Evolutionary conservation across 768 basidiomycete genomes (phyloP).

Genomic region (Baorangia bicolor): DNA sequence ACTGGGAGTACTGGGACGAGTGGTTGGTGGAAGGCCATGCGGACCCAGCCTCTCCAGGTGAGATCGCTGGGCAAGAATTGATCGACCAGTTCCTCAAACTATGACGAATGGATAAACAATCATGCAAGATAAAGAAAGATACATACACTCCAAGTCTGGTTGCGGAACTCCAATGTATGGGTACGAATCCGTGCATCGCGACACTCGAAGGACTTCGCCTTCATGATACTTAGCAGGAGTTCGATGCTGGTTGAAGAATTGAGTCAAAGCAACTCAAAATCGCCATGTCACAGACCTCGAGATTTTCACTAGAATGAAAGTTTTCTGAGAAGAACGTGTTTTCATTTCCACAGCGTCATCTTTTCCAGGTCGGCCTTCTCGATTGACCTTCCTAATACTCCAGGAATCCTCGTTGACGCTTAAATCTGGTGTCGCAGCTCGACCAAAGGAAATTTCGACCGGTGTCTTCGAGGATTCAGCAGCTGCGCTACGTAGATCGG

Average conservation of each 20-base stretch:
- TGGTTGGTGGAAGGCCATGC: constrained; percentile 80
- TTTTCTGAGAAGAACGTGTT: constrained; percentile 76
- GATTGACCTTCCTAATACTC: constrained; percentile 15
- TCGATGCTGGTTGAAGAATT: constrained; percentile 49
- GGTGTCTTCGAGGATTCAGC: constrained; percentile 33
- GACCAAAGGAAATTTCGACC: constrained; percentile 7
- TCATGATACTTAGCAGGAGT: constrained; percentile 73
- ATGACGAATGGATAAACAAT: constrained; percentile 3
- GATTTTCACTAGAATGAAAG: constrained; percentile 76
- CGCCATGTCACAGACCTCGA: constrained; percentile 48
- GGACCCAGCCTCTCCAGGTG: constrained; percentile 80
- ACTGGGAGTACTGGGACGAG: constrained; percentile 76
- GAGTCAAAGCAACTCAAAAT: constrained; percentile 15
- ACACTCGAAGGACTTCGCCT: constrained; percentile 83
- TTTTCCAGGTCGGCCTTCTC: constrained; percentile 24
- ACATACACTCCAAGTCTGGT: constrained; percentile 80
- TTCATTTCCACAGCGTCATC: constrained; percentile 82
- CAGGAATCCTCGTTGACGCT: constrained; percentile 22
- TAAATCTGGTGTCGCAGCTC: constrained; percentile 15
- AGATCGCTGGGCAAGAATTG: constrained; percentile 78
- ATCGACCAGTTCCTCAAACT: constrained; percentile 80
- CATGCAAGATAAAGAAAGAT: neutral
- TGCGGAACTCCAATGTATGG: constrained; percentile 76
- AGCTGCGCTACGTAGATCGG: constrained; percentile 55
- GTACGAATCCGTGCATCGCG: constrained; percentile 78